Conservation (phyloP, 441 rosid genomes). For the Theobroma grandiflorum region DNA sequence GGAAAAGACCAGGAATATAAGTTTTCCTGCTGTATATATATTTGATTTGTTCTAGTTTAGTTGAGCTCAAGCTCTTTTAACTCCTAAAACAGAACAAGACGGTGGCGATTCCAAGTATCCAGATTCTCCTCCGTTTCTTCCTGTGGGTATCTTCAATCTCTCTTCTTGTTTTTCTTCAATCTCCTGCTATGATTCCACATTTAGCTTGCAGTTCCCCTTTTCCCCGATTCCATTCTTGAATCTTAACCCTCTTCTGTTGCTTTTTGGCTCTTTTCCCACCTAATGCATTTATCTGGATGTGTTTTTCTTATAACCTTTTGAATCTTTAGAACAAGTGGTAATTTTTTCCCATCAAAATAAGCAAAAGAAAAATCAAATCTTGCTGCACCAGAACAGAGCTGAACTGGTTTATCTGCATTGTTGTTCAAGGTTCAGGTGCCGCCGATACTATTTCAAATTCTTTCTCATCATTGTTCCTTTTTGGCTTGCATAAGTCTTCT, state of each 20-base stretch:
- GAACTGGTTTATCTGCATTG: neutral
- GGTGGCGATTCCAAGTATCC: neutral
- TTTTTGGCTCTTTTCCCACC: neutral
- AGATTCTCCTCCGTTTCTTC: neutral
- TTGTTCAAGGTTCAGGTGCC: neutral
- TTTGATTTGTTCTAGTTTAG: neutral
- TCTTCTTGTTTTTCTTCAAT: neutral
- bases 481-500: too few relatives aligned
- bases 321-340: neutral
- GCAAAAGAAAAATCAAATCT: neutral
- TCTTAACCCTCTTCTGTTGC: neutral
- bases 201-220: neutral
- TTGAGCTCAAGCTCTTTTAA: neutral
- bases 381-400: neutral
- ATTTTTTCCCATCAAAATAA: neutral
- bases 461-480: neutral
- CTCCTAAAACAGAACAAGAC: neutral
- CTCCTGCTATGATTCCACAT: neutral
- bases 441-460: neutral
- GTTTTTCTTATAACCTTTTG: neutral
- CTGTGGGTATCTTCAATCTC: conserved; percentile 8
- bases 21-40: too few relatives aligned
- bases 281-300: neutral
- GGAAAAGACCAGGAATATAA: neutral
- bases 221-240: neutral